Conservation (phyloP, 2,329 filamentous ascomycete species). For the Fusarium globosum region DNA sequence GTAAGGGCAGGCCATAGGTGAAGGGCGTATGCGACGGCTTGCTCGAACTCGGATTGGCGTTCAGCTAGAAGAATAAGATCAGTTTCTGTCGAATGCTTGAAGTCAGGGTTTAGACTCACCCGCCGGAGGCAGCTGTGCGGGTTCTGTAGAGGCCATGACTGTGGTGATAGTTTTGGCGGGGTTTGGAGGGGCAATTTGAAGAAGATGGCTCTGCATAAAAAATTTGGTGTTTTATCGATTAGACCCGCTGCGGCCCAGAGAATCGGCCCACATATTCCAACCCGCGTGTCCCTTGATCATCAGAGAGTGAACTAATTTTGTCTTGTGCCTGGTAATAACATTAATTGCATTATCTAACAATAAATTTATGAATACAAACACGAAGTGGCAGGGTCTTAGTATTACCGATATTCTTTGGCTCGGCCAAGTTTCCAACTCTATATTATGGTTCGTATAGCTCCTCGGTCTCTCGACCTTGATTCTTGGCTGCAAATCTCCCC, state of each 20-base stretch:
- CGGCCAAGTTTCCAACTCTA: conserved; percentile 6
- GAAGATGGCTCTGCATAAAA: conserved; percentile 40
- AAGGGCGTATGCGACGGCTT: conserved; percentile 85
- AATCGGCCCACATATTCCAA: conserved; percentile 6
- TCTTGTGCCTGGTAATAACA: background rate
- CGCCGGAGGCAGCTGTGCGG: conserved; percentile 47
- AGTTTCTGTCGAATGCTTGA: background rate
- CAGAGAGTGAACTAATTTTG: background rate
- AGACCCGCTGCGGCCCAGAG: background rate
- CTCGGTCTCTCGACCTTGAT: background rate
- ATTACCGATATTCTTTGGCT: background rate
- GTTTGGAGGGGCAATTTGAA: conserved; percentile 47
- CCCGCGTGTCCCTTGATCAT: background rate
- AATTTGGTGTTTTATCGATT: conserved; percentile 44
- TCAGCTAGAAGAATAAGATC: conserved; percentile 54
- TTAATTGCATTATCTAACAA: background rate
- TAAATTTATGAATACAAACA: background rate
- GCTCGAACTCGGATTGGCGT: conserved; percentile 79
- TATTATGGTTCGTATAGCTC: conserved; percentile 8
- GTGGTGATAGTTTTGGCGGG: conserved; percentile 38
- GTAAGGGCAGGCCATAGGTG: conserved; percentile 90
- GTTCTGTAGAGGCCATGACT: conserved; percentile 50
- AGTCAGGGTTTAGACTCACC: conserved; percentile 34
- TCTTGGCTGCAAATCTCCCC: conserved; percentile 34
- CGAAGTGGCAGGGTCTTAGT: no score